Evolutionary conservation across 2,329 filamentous ascomycete species (phyloP).

Genomic region (Phaeosphaeriaceae sp.): DNA sequence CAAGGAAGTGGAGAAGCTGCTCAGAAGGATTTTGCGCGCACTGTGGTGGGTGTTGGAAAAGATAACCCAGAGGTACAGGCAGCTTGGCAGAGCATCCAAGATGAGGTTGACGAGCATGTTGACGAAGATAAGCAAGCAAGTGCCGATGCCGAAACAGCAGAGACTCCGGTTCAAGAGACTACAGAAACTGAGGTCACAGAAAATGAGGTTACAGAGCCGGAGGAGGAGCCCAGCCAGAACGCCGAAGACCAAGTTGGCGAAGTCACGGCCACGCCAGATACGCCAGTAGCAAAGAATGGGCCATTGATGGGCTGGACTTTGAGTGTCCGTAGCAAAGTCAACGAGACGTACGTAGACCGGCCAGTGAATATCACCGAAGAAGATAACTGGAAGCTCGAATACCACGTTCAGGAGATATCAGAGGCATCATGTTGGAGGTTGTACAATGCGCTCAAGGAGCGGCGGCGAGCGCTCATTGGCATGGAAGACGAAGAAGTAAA

Average conservation of each 20-base stretch:
- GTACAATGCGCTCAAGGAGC: conserved; percentile 55
- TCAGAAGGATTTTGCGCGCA: conserved; percentile 71
- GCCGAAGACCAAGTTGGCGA: background rate
- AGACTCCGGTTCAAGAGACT: conserved; percentile 10
- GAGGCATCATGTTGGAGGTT: conserved; percentile 18
- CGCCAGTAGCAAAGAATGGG: conserved; percentile 20
- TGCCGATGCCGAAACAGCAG: conserved; percentile 25
- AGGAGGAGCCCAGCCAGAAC: conserved; percentile 1
- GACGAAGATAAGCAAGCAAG: conserved; percentile 26
- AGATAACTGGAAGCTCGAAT: conserved; percentile 77
- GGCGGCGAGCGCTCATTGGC: conserved; percentile 57
- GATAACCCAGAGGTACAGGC: conserved; percentile 37
- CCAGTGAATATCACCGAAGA: conserved; percentile 57
- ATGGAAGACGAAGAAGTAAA: conserved; percentile 52
- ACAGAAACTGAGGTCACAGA: background rate
- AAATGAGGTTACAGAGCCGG: background rate
- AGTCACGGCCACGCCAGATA: background rate
- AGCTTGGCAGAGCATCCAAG: conserved; percentile 42
- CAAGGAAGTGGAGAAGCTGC: conserved; percentile 70
- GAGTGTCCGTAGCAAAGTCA: conserved; percentile 73
- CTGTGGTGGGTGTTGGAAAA: conserved; percentile 57
- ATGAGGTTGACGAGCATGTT: conserved; percentile 41
- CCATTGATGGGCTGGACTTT: conserved; percentile 73
- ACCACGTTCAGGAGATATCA: conserved; percentile 68
- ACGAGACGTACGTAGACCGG: conserved; percentile 67